These are phyloP conservation scores for Phaffomyces antillensis DNA, from an alignment of 805 yeast species.

Conservation along the genomic window DNA sequence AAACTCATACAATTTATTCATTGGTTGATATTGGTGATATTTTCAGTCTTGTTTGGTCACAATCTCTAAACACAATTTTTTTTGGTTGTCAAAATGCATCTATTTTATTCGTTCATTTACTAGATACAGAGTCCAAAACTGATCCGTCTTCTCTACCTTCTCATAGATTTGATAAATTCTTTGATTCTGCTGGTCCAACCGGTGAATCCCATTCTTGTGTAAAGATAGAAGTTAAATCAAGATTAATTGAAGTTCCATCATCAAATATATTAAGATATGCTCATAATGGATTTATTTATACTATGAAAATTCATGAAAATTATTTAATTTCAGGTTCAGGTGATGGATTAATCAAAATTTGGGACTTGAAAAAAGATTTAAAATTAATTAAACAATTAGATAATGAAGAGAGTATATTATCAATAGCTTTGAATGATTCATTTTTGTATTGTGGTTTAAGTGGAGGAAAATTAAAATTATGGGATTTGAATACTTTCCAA, in stretches of 20 bases:
- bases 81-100: constrained; percentile 93
- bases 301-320: constrained; percentile 36
- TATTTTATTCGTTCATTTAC: constrained; percentile 57
- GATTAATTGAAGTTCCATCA: constrained; percentile 60
- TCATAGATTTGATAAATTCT: constrained; percentile 71
- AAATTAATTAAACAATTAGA: constrained; percentile 36
- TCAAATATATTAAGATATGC: constrained; percentile 70
- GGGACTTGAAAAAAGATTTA: constrained; percentile 43
- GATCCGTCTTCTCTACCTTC: constrained; percentile 44
- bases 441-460: constrained; percentile 79
- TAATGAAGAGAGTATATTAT: constrained; percentile 64
- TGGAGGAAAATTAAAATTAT: constrained; percentile 66
- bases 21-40: constrained; percentile 89
- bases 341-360: constrained; percentile 78
- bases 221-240: constrained; percentile 9
- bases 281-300: constrained; percentile 84
- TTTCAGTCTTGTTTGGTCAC: constrained; percentile 72
- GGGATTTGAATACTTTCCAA: constrained; percentile 85
- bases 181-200: constrained; percentile 86
- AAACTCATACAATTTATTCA: constrained; percentile 72
- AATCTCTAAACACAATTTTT: constrained; percentile 51
- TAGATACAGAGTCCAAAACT: constrained; percentile 20
- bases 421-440: constrained; percentile 56
- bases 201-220: constrained; percentile 31
- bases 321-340: constrained; percentile 74